Conservation (phyloP, 805 yeast genomes). For the Lachancea cidri region DNA sequence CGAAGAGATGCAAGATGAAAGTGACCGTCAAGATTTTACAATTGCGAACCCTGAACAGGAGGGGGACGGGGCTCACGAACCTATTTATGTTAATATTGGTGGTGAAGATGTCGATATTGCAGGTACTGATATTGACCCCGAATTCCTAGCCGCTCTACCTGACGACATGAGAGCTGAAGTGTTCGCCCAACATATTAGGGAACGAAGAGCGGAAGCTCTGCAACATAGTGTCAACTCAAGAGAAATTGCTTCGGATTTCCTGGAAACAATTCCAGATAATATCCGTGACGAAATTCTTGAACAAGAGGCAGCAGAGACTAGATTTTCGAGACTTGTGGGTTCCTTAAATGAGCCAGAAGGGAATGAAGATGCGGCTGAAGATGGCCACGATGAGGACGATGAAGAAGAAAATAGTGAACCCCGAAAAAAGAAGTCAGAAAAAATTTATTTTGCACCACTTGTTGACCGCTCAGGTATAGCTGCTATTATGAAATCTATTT, state of each 20-base stretch:
- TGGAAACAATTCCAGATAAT: slow-evolving; percentile 70
- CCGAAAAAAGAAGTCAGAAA: slow-evolving; percentile 28
- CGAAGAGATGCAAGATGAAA: slow-evolving; percentile 22
- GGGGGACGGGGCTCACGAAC: slow-evolving; percentile 33
- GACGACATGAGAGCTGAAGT: slow-evolving; percentile 93
- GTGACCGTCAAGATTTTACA: slow-evolving; percentile 25
- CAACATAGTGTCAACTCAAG: slow-evolving; percentile 42
- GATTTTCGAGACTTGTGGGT: slow-evolving; percentile 28
- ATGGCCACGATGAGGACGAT: slow-evolving; percentile 17
- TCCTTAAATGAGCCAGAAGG: slow-evolving; percentile 10
- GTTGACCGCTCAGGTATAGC: slow-evolving; percentile 74
- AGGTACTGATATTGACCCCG: slow-evolving; percentile 90
- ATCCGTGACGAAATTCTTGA: slow-evolving; percentile 58
- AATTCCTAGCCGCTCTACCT: slow-evolving; percentile 82
- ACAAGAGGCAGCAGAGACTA: slow-evolving; percentile 46
- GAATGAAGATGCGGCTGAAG: slow-evolving; percentile 4
- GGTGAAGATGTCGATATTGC: slow-evolving; percentile 78
- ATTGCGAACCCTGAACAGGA: slow-evolving; percentile 12
- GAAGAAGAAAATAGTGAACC: slow-evolving; percentile 8
- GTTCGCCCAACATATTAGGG: slow-evolving; percentile 75
- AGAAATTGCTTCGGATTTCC: slow-evolving; percentile 74
- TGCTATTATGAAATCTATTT: slow-evolving; percentile 62
- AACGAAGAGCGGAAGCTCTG: slow-evolving; percentile 57
- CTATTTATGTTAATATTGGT: slow-evolving; percentile 67
- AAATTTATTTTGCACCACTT: slow-evolving; percentile 55